Conservation (phyloP, 1,284 basidiomycete genomes). For the Sporisorium graminicola region DNA sequence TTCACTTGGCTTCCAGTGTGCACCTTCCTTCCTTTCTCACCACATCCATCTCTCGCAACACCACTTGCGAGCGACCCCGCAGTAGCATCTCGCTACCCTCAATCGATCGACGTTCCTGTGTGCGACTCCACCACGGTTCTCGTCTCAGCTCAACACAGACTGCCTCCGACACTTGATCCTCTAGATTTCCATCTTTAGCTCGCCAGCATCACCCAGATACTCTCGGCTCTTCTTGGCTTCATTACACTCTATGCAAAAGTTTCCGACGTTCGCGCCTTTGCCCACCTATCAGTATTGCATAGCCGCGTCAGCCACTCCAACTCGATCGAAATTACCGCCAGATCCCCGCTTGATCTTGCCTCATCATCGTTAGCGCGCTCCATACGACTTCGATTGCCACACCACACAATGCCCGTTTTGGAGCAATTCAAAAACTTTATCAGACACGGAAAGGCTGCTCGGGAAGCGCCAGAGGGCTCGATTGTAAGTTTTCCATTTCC, state of each 20-base stretch:
- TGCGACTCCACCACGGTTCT: background rate
- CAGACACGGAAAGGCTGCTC: slow-evolving; percentile 63
- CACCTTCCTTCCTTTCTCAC: slow-evolving; percentile 27
- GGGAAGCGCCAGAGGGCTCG: slow-evolving; percentile 33
- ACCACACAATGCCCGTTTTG: slow-evolving; percentile 50
- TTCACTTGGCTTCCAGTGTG: slow-evolving; percentile 2
- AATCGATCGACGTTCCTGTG: background rate
- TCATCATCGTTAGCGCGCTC: background rate
- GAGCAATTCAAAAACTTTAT: slow-evolving; percentile 66
- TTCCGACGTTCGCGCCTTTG: too few relatives aligned
- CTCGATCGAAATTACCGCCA: background rate
- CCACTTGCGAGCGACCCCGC: background rate
- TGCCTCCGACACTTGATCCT: background rate
- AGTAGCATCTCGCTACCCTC: background rate
- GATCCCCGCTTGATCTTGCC: background rate
- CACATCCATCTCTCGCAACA: slow-evolving; percentile 13
- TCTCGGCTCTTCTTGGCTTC: background rate
- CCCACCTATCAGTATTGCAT: background rate
- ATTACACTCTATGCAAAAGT: too few relatives aligned
- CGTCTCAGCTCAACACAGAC: background rate
- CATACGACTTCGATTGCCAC: background rate
- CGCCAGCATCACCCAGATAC: background rate
- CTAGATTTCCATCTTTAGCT: background rate
- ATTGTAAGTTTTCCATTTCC: slow-evolving; percentile 28
- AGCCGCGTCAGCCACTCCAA: background rate